phyloP scores from a whole-genome alignment of 1,284 basidiomycete genomes.

The Leccinum fallax region DNA sequence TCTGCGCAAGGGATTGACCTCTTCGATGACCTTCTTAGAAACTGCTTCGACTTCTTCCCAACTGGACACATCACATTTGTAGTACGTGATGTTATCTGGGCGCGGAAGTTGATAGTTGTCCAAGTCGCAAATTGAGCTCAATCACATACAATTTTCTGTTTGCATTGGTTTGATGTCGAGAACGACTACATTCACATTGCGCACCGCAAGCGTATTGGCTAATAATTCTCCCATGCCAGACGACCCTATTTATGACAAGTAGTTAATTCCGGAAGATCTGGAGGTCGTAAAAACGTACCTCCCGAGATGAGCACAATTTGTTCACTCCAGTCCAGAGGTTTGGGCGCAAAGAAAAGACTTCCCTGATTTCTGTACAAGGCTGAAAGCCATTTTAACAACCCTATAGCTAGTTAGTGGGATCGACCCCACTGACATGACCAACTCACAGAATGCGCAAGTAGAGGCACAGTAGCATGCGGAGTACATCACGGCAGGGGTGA shows the following conservation, averaged over 20 bases:
- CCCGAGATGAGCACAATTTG: constrained; percentile 91
- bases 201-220: constrained; percentile 79
- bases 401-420: constrained; percentile 40
- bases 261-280: background rate
- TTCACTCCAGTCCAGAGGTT: constrained; percentile 75
- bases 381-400: constrained; percentile 70
- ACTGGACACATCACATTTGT: constrained; percentile 89
- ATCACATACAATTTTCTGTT: constrained; percentile 69
- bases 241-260: constrained; percentile 55
- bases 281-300: constrained; percentile 48
- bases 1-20: constrained; percentile 47
- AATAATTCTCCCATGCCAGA: constrained; percentile 88
- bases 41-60: constrained; percentile 78
- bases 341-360: constrained; percentile 59
- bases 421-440: background rate
- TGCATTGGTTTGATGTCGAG: constrained; percentile 79
- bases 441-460: constrained; percentile 68
- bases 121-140: background rate
- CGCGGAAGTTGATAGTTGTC: constrained; percentile 2
- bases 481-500: constrained; percentile 53
- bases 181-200: constrained; percentile 82
- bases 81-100: constrained; percentile 77
- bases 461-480: constrained; percentile 55
- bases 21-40: constrained; percentile 70
- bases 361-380: constrained; percentile 73